phyloP scores from a whole-genome alignment of 306 rosid species.

The Prinsepia uniflora region DNA sequence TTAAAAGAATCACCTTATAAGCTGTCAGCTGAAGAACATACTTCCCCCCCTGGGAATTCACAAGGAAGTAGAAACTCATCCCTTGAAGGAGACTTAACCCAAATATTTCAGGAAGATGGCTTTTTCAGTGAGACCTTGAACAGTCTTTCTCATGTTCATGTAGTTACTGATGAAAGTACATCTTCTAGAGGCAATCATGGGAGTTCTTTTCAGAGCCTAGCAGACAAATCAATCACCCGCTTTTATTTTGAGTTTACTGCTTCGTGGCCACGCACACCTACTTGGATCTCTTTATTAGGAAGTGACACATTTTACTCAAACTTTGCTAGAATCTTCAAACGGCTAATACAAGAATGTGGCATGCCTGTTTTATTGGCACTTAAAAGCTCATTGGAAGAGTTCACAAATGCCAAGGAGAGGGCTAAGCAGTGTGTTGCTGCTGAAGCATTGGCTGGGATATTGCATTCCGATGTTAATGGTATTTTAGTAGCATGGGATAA shows the following conservation, averaged over 20 bases:
- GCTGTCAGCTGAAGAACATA: slow-evolving; percentile 49
- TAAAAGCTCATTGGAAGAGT: slow-evolving; percentile 72
- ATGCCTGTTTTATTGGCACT: slow-evolving; percentile 71
- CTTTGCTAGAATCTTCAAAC: slow-evolving; percentile 93
- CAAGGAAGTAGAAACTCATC: slow-evolving; percentile 65
- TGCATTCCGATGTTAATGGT: slow-evolving; percentile 91
- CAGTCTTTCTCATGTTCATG: slow-evolving; percentile 95
- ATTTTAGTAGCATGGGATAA: slow-evolving; percentile 76
- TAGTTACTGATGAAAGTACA: slow-evolving; percentile 72
- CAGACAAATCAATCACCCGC: slow-evolving; percentile 91
- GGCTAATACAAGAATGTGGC: slow-evolving; percentile 95
- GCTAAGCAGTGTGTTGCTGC: slow-evolving; percentile 99
- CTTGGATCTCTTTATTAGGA: slow-evolving; percentile 84
- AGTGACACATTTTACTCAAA: slow-evolving; percentile 82
- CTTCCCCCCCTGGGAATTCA: slow-evolving; percentile 33
- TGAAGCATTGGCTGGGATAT: slow-evolving; percentile 91
- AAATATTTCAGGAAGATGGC: slow-evolving; percentile 88
- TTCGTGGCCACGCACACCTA: slow-evolving; percentile 99
- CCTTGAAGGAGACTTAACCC: slow-evolving; percentile 79
- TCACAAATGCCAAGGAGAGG: slow-evolving; percentile 84
- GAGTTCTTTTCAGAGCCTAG: slow-evolving; percentile 87
- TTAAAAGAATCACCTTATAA: slow-evolving; percentile 95
- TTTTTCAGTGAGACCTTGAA: slow-evolving; percentile 82
- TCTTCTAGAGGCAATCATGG: slow-evolving; percentile 78
- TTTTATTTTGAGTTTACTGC: slow-evolving; percentile 93